These are phyloP conservation scores for Musa beccarii DNA, from an alignment of 176 grass and related monocot species.

Conservation along the genomic window DNA sequence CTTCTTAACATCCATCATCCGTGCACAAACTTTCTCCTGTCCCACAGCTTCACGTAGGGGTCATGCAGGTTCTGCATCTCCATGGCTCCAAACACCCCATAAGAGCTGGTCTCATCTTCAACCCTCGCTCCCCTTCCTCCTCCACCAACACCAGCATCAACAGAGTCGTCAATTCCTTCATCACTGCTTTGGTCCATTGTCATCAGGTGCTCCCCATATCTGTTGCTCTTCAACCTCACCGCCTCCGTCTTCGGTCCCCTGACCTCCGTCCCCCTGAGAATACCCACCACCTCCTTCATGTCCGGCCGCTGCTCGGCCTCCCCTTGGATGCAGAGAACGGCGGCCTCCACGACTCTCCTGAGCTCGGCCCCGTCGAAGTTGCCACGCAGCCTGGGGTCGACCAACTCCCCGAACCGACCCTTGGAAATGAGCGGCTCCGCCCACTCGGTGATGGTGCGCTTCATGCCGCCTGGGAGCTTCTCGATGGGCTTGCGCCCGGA, in stretches of 20 bases:
- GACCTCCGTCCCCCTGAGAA: not conserved
- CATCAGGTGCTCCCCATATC: constrained; percentile 41
- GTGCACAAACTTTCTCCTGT: not conserved
- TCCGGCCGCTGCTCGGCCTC: constrained; percentile 18
- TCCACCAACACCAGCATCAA: not conserved
- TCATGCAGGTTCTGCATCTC: constrained; percentile 40
- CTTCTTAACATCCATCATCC: not conserved
- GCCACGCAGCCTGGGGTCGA: not conserved
- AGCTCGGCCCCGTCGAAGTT: constrained; percentile 12
- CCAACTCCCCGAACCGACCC: constrained; percentile 12
- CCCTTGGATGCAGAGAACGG: constrained; percentile 16
- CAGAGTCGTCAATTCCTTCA: constrained; percentile 9
- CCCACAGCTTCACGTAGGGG: constrained; percentile 30
- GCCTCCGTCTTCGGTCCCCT: not conserved
- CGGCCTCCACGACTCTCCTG: constrained; percentile 6
- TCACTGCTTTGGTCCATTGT: constrained; percentile 38
- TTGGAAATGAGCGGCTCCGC: constrained; percentile 15
- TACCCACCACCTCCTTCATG: constrained; percentile 17
- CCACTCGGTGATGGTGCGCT: constrained; percentile 25
- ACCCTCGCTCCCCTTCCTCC: constrained; percentile 10
- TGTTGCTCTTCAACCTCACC: constrained; percentile 40
- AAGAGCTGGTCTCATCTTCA: constrained; percentile 48
- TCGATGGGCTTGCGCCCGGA: constrained; percentile 23
- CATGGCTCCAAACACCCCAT: constrained; percentile 46
- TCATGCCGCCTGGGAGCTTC: constrained; percentile 18